A percentile compares a stretch with the other conserved stretches of the same genome.
These are phyloP conservation scores for Cercospora sesami DNA, from an alignment of 2,329 filamentous ascomycete genomes.

Conservation along the genomic window DNA sequence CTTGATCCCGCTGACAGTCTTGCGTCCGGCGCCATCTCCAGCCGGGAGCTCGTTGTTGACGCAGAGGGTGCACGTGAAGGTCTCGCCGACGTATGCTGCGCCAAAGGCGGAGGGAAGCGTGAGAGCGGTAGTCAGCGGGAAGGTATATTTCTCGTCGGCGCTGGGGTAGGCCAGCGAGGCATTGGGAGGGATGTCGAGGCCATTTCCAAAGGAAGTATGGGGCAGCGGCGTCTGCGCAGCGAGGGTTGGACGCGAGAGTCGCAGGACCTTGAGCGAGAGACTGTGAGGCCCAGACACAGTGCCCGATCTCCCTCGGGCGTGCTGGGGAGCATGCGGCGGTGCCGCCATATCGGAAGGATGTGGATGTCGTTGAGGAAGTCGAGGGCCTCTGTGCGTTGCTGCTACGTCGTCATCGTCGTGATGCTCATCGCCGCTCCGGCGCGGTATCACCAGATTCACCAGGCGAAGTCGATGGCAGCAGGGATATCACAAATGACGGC, in stretches of 20 bases:
- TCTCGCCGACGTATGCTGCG: constrained; percentile 92
- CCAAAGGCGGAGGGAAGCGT: constrained; percentile 90
- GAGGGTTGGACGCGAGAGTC: constrained; percentile 79
- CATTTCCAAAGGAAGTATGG: constrained; percentile 49
- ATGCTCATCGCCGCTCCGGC: not conserved
- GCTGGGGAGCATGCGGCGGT: constrained; percentile 29
- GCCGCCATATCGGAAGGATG: not conserved
- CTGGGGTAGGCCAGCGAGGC: constrained; percentile 75
- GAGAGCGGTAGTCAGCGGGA: constrained; percentile 63
- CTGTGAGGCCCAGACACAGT: constrained; percentile 63
- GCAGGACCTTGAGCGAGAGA: constrained; percentile 77
- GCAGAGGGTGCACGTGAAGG: constrained; percentile 89
- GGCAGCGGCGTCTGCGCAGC: constrained; percentile 68
- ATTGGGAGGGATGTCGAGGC: constrained; percentile 54
- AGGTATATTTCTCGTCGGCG: constrained; percentile 49
- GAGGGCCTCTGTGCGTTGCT: not conserved
- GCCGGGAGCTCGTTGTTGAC: constrained; percentile 77
- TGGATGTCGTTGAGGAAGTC: not conserved
- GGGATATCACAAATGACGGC: not conserved
- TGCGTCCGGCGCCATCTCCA: constrained; percentile 43
- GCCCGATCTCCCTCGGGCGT: constrained; percentile 42
- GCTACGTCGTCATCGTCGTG: constrained; percentile 1
- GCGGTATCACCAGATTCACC: not conserved
- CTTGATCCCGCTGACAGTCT: constrained; percentile 69
- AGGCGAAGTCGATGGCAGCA: not conserved